Conservation (phyloP, 2,329 filamentous ascomycete species). For the Clarireedia monteithiana region DNA sequence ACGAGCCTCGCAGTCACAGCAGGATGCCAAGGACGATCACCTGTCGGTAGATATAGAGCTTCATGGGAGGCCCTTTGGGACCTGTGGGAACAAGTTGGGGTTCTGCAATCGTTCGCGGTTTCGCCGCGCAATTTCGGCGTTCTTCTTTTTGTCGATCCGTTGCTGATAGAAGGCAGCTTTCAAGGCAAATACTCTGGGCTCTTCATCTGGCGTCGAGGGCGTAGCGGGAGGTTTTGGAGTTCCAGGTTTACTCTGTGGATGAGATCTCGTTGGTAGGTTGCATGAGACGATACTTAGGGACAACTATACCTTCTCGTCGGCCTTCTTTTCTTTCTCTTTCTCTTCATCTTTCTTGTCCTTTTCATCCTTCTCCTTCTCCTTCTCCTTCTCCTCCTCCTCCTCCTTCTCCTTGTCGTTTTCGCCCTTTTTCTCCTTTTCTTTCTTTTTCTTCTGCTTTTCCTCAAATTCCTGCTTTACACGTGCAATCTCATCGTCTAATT, state of each 20-base stretch:
- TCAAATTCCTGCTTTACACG: constrained; percentile 62
- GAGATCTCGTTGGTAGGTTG: not conserved
- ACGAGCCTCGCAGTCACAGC: not conserved
- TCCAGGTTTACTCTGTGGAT: constrained; percentile 22
- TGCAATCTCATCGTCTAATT: constrained; percentile 58
- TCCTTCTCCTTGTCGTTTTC: constrained; percentile 43
- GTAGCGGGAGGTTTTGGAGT: constrained; percentile 6
- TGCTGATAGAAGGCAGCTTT: constrained; percentile 86
- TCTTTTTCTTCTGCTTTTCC: constrained; percentile 64
- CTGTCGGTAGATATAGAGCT: not conserved
- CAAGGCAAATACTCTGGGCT: constrained; percentile 74
- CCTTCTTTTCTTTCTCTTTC: constrained; percentile 36
- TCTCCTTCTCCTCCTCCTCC: constrained; percentile 35
- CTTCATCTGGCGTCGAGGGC: constrained; percentile 35
- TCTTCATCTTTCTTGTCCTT: constrained; percentile 33
- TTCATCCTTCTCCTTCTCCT: constrained; percentile 37
- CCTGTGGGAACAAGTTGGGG: constrained; percentile 75
- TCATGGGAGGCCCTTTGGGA: constrained; percentile 55
- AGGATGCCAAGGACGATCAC: not conserved
- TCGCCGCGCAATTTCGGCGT: constrained; percentile 69
- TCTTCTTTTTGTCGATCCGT: constrained; percentile 69
- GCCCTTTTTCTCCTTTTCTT: constrained; percentile 61
- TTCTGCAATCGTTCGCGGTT: constrained; percentile 75
- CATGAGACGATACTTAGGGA: not conserved
- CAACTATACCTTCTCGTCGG: constrained; percentile 32